phyloP scores from a whole-genome alignment of 1,139 yeast genomes.

The Debaryomyces nepalensis region DNA sequence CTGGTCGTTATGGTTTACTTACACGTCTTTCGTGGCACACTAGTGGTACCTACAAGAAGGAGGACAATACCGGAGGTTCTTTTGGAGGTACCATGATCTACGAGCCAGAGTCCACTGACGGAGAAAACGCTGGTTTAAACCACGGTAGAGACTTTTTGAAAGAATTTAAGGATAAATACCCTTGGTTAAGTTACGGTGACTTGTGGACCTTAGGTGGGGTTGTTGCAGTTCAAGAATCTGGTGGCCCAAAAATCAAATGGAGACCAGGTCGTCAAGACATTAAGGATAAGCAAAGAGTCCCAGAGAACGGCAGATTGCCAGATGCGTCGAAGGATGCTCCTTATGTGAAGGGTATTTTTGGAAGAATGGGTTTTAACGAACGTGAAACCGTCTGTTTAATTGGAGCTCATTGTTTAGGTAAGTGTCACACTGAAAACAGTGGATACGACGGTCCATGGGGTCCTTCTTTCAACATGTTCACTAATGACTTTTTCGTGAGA shows the following conservation, averaged over 20 bases:
- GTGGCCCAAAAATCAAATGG: constrained; percentile 88
- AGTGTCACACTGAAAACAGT: constrained; percentile 65
- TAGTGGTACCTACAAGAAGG: constrained; percentile 69
- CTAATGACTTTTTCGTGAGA: constrained; percentile 79
- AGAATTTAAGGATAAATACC: constrained; percentile 62
- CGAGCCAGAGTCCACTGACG: constrained; percentile 66
- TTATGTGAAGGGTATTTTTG: constrained; percentile 69
- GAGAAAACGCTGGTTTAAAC: constrained; percentile 75
- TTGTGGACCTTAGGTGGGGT: constrained; percentile 89
- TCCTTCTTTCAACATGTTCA: constrained; percentile 80
- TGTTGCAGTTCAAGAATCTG: constrained; percentile 80
- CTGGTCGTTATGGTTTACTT: constrained; percentile 67
- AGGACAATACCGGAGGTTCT: constrained; percentile 72
- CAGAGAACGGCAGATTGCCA: constrained; percentile 78
- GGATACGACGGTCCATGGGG: constrained; percentile 98
- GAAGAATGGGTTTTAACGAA: constrained; percentile 77
- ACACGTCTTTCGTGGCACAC: constrained; percentile 79
- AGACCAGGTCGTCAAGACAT: constrained; percentile 69
- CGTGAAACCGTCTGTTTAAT: constrained; percentile 83
- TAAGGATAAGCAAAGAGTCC: constrained; percentile 37
- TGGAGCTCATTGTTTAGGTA: constrained; percentile 89
- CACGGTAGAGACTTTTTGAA: constrained; percentile 68
- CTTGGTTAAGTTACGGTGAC: constrained; percentile 87
- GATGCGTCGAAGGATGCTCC: constrained; percentile 74
- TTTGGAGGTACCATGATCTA: constrained; percentile 84